Base-by-base conservation (phyloP, 371 early-diverging fungal species). In the Saksenaea vasiformis region DNA sequence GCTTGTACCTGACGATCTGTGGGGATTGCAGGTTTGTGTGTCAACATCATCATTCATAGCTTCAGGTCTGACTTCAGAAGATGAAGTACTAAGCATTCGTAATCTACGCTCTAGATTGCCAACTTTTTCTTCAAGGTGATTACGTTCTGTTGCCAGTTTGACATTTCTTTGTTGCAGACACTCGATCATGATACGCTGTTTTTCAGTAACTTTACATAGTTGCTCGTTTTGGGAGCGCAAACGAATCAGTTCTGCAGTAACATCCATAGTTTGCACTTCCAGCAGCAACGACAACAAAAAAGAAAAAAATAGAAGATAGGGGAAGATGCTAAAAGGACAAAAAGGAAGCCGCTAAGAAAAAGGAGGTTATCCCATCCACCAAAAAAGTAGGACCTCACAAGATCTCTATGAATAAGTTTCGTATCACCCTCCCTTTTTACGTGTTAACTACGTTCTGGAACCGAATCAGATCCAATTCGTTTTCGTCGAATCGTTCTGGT, bases 171-270 rank as follows among this genome's bases (percentile, higher is more conserved):
- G 72, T 54, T 76, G 76, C 54, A 72, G 63, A 57, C 85, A 83
- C 41, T 87, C 85, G 57, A 91, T 89, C 47, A 90, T 86, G 58
- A 74, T 65, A 58, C 89, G 77, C 74, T 91, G 92, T 58, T 86
- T 84, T 70, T 93, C 91, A 58, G 90, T 86, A 59, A 91, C 85
- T 70, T 84, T 88, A 88, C 91, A 90, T 35, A 93, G 82, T 66
- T 87, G 87, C 37, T 87, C 87, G 58, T 91, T 91, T 69, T 93
- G 91, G 8, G 24, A 22, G 22, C 51, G 51, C 24, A 47, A 22
- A 19, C 51, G 51, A 22, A 7, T 47, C 22, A 47, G 8, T 47
- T 47, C 51, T 22, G n/a, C 51, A 47, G 51, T 22, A 22, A 7
- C 22, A 47, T 47, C 51, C 51, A 47, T 47, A 19, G 24, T 17